Percentiles rank a stretch among this genome's conserved stretches.
phyloP scores from a whole-genome alignment of 805 yeast species.

The Candida railenensis region DNA sequence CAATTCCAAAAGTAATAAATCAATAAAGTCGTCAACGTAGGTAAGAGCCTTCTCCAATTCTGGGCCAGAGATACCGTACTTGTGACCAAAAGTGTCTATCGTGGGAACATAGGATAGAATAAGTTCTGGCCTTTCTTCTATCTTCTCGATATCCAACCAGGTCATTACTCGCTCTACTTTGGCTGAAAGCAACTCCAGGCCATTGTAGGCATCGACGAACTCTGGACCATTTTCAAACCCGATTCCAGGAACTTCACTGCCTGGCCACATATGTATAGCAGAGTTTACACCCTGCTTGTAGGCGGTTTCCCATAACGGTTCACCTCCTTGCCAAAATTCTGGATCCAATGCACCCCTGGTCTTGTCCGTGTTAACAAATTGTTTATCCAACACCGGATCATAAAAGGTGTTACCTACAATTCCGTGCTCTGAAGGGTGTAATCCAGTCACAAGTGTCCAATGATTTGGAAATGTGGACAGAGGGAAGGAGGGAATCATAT shows the following conservation, averaged over 20 bases:
- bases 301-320: slow-evolving; percentile 85
- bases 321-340: slow-evolving; percentile 81
- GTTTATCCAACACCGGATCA: slow-evolving; percentile 54
- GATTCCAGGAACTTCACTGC: slow-evolving; percentile 69
- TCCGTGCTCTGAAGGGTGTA: slow-evolving; percentile 81
- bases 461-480: slow-evolving; percentile 89
- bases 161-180: slow-evolving; percentile 59
- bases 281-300: slow-evolving; percentile 55
- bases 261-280: slow-evolving; percentile 98
- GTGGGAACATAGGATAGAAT: slow-evolving; percentile 78
- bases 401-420: slow-evolving; percentile 80
- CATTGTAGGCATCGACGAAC: slow-evolving; percentile 63
- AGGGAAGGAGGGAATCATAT: slow-evolving; percentile 85
- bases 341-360: slow-evolving; percentile 48
- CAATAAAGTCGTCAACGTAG: slow-evolving; percentile 67
- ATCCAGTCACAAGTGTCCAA: slow-evolving; percentile 87
- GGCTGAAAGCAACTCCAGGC: slow-evolving; percentile 53
- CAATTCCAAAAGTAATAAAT: slow-evolving; percentile 47
- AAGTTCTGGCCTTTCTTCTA: slow-evolving; percentile 66
- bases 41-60: slow-evolving; percentile 53
- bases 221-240: slow-evolving; percentile 37
- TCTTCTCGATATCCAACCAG: slow-evolving; percentile 62
- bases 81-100: slow-evolving; percentile 77
- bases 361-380: slow-evolving; percentile 65
- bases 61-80: slow-evolving; percentile 63